Conservation (phyloP, 2,329 filamentous ascomycete species). For the Talaromyces sp. region DNA sequence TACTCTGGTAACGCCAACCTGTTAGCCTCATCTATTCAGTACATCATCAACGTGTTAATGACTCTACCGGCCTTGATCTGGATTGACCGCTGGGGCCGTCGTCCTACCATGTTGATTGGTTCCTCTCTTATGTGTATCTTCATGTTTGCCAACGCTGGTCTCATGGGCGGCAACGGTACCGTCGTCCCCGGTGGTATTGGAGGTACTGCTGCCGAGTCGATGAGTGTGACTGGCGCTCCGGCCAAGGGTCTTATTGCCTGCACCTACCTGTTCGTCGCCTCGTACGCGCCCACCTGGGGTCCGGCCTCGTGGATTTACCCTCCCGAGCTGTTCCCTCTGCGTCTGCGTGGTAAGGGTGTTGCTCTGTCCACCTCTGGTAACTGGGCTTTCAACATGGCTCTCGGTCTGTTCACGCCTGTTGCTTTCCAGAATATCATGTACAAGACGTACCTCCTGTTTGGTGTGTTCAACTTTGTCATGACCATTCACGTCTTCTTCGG, state of each 20-base stretch:
- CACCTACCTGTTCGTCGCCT: constrained; percentile 68
- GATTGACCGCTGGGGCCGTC: constrained; percentile 72
- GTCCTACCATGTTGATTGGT: constrained; percentile 60
- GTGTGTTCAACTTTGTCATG: constrained; percentile 62
- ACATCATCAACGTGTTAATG: constrained; percentile 75
- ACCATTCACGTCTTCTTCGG: constrained; percentile 62
- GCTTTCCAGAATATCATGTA: constrained; percentile 52
- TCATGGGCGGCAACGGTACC: constrained; percentile 33
- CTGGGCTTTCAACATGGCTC: constrained; percentile 57
- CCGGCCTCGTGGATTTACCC: constrained; percentile 57
- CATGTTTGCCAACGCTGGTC: constrained; percentile 40
- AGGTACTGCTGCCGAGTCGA: constrained; percentile 30
- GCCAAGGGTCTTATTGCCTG: constrained; percentile 64
- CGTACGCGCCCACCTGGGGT: constrained; percentile 61
- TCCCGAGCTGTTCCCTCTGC: constrained; percentile 58
- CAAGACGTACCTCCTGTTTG: constrained; percentile 70
- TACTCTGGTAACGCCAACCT: constrained; percentile 55
- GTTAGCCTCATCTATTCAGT: constrained; percentile 64
- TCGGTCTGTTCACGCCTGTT: constrained; percentile 53
- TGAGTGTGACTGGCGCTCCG: constrained; percentile 35
- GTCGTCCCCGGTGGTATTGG: constrained; percentile 37
- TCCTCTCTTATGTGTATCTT: constrained; percentile 56
- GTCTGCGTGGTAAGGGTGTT: constrained; percentile 59
- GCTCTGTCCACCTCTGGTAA: constrained; percentile 57
- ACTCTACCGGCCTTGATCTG: constrained; percentile 70